Evolutionary conservation across 1,139 yeast genomes (phyloP), one percentile per base, ranked within the genome.

Genomic region (Blastobotrys raffinosifermentans): DNA sequence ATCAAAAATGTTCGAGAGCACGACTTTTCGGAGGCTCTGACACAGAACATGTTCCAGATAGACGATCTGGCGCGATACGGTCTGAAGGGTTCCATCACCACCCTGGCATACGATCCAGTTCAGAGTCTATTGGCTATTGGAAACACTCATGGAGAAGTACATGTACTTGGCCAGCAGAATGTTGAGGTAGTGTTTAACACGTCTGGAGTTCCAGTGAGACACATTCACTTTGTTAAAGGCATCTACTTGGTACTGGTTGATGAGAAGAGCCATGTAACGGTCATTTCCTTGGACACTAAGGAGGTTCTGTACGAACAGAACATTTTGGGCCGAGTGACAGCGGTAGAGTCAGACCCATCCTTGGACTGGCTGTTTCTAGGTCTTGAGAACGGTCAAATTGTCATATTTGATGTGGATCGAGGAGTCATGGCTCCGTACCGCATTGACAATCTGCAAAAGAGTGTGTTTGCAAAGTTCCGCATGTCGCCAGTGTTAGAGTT

Each of bases 321-420:
- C 16, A 38, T 52, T 11, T 80, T 86, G 0, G 80, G 86, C 1
- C 66, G 73, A 4, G 72, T 87, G n/a, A 67, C 82, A 0, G 70
- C 83, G 1, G 66, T 80, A 5, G 87, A 76, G 42, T 61, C 81
- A 2, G 98, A 93, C 52, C 95, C 96, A 0, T 73, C 94, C 0
- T 60, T 91, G 48, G 97, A 89, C 60, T 93, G 94, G 86, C 62
- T 89, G 20, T 69, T 81, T 35, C 55, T 89, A 23, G 98, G 98
- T 3, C 63, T 86, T 41, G 72, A 77, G 36, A 87, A 80, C 57
- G 98, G 98, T 2, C 62, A 74, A 4, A 60, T 83, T 2, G 60
- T 77, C 32, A 78, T 82, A n/a, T 91, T 74, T 54, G 96, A 93
- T 57, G 78, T 91, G 14, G 97, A 87, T 54, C 67, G 94, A 31